Evolutionary conservation across 768 basidiomycete species (phyloP).

Genomic region (Mycena rebaudengoi): DNA sequence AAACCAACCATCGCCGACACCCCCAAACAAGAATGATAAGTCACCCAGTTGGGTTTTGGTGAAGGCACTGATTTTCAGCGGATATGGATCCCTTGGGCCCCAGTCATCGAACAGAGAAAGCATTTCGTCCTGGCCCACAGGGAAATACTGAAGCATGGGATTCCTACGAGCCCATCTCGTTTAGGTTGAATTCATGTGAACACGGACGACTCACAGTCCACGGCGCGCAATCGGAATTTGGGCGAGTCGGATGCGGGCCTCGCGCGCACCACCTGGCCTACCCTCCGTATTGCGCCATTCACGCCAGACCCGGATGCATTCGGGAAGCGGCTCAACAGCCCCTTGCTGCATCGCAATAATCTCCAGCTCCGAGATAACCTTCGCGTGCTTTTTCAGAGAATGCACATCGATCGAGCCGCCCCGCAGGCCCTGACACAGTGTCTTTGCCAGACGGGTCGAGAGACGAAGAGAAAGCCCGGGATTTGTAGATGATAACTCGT

Average conservation of each 20-base stretch:
- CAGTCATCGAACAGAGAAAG: conserved; percentile 38
- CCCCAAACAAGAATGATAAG: conserved; percentile 37
- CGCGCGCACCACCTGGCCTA: not conserved
- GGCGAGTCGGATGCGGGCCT: not conserved
- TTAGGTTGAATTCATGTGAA: not conserved
- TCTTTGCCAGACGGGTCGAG: conserved; percentile 32
- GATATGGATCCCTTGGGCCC: conserved; percentile 30
- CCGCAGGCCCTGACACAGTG: conserved; percentile 31
- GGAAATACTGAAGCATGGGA: conserved; percentile 17
- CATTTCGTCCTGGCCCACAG: conserved; percentile 34
- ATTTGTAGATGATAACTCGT: conserved; percentile 13
- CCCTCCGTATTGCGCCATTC: conserved; percentile 15
- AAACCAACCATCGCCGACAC: conserved; percentile 35
- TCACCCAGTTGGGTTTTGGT: conserved; percentile 21
- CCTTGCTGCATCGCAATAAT: conserved; percentile 5
- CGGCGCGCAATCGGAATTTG: conserved; percentile 5
- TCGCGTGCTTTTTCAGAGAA: not conserved
- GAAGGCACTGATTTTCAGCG: conserved; percentile 28
- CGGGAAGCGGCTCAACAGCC: not conserved
- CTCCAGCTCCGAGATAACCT: conserved; percentile 16
- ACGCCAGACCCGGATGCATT: conserved; percentile 25
- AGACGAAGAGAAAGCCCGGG: conserved; percentile 26
- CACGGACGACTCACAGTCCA: conserved; percentile 8
- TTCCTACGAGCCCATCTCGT: conserved; percentile 6
- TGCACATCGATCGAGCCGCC: conserved; percentile 16